Percentiles rank a stretch among this genome's conserved stretches.
These are phyloP conservation scores for Elsinoe necatrix DNA, from an alignment of 2,329 filamentous ascomycete species.

Conservation along the genomic window DNA sequence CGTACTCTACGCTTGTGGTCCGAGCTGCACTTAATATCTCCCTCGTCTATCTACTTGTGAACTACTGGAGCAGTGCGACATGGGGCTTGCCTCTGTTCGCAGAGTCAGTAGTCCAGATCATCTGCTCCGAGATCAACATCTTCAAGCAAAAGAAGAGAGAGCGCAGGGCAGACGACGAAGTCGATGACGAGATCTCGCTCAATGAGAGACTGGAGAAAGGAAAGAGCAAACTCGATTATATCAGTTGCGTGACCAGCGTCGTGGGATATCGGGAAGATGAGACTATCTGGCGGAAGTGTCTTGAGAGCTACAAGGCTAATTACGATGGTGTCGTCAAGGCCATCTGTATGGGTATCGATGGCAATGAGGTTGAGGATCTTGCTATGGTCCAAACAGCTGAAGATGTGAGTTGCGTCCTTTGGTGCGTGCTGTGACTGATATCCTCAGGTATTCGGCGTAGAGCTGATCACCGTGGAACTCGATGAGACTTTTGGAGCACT, in stretches of 20 bases:
- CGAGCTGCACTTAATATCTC: background rate
- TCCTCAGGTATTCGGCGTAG: background rate
- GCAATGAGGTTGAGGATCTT: background rate
- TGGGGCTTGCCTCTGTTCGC: conserved; percentile 8
- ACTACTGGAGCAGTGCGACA: conserved; percentile 11
- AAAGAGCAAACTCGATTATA: background rate
- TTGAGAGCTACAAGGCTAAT: conserved; percentile 8
- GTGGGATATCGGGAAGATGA: conserved; percentile 9
- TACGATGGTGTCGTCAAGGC: conserved; percentile 1
- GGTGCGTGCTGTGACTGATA: background rate
- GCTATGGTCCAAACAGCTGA: conserved; percentile 1
- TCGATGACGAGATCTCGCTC: background rate
- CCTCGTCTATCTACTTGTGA: conserved; percentile 5
- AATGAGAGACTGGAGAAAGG: background rate
- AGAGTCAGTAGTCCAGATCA: conserved; percentile 4
- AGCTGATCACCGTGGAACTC: conserved; percentile 1
- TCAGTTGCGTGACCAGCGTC: conserved; percentile 1
- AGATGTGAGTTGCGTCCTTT: background rate
- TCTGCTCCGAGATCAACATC: conserved; percentile 6
- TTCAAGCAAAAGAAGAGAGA: background rate
- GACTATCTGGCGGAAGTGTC: conserved; percentile 2
- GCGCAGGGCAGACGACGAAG: background rate
- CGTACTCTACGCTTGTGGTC: background rate
- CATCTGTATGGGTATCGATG: conserved; percentile 10
- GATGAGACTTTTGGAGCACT: conserved; percentile 4